Conservation (phyloP, 2,329 filamentous ascomycete genomes). For the Calonectria pteridis region DNA sequence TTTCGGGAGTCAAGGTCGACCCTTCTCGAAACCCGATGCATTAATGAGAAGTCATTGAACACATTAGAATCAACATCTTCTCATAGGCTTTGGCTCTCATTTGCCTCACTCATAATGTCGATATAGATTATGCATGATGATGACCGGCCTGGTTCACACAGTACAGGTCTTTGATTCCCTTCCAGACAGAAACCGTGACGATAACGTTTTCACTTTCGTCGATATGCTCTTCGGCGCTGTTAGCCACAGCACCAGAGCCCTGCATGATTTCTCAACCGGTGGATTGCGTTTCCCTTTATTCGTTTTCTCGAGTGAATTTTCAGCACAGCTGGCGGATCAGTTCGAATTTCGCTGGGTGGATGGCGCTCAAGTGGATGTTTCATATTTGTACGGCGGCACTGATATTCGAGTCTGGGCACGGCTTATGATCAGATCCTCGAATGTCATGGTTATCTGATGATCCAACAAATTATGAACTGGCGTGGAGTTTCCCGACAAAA, state of each 20-base stretch:
- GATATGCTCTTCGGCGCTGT: constrained; percentile 19
- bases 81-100: constrained; percentile 16
- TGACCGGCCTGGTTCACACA: constrained; percentile 45
- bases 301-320: constrained; percentile 21
- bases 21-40: constrained; percentile 46
- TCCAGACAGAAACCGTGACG: constrained; percentile 20
- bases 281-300: constrained; percentile 28
- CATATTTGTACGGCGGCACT: not conserved
- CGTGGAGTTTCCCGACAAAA: not conserved
- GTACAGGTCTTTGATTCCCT: constrained; percentile 42
- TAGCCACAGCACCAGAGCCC: constrained; percentile 16
- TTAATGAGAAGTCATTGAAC: constrained; percentile 21
- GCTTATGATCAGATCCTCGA: not conserved
- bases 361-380: constrained; percentile 7
- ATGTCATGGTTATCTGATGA: not conserved
- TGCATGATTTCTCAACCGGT: constrained; percentile 27
- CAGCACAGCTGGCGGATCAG: constrained; percentile 25
- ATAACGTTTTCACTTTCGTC: constrained; percentile 22
- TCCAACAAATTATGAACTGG: not conserved
- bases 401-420: not conserved
- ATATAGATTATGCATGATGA: constrained; percentile 40
- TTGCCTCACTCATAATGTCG: constrained; percentile 30
- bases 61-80: constrained; percentile 11
- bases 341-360: not conserved
- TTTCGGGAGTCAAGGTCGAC: constrained; percentile 49